A percentile compares a stretch with the other conserved stretches of the same genome.
phyloP scores from a whole-genome alignment of 2,329 filamentous ascomycete genomes.

The Aspergillus phoenicis region DNA sequence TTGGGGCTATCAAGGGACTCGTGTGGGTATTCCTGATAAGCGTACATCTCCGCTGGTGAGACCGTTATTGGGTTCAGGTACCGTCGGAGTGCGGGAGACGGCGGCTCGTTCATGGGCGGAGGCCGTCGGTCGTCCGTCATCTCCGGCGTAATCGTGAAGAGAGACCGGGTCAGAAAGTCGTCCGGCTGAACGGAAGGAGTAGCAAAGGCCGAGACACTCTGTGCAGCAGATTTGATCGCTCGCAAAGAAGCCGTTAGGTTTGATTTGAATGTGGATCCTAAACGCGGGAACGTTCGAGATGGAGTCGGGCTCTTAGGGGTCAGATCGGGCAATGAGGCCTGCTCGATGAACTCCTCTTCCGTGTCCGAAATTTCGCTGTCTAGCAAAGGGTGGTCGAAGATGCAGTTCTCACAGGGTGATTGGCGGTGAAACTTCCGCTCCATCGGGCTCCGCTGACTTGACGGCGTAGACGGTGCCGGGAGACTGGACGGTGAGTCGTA shows the following conservation, averaged over 20 bases:
- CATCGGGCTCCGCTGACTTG: slow-evolving; percentile 38
- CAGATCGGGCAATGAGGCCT: slow-evolving; percentile 16
- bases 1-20: slow-evolving; percentile 33
- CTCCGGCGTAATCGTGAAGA: slow-evolving; percentile 58
- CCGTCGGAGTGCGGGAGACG: slow-evolving; percentile 59
- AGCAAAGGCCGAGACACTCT: slow-evolving; percentile 62
- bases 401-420: slow-evolving; percentile 58
- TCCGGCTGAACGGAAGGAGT: slow-evolving; percentile 56
- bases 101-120: slow-evolving; percentile 54
- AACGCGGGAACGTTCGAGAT: slow-evolving; percentile 43
- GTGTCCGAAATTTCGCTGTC: slow-evolving; percentile 36
- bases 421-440: slow-evolving; percentile 52
- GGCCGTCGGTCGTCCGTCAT: slow-evolving; percentile 65
- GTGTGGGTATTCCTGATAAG: slow-evolving; percentile 46
- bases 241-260: slow-evolving; percentile 65
- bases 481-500: slow-evolving; percentile 52
- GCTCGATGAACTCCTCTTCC: slow-evolving; percentile 16
- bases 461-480: slow-evolving; percentile 46
- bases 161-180: slow-evolving; percentile 61
- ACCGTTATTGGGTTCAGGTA: slow-evolving; percentile 62
- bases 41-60: slow-evolving; percentile 49
- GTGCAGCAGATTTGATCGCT: slow-evolving; percentile 63
- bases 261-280: slow-evolving; percentile 59
- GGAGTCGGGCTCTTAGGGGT: slow-evolving; percentile 27
- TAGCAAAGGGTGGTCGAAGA: slow-evolving; percentile 60